Evolutionary conservation across 2,329 filamentous ascomycete genomes (phyloP).

Genomic region (Exserohilum rostratum): DNA sequence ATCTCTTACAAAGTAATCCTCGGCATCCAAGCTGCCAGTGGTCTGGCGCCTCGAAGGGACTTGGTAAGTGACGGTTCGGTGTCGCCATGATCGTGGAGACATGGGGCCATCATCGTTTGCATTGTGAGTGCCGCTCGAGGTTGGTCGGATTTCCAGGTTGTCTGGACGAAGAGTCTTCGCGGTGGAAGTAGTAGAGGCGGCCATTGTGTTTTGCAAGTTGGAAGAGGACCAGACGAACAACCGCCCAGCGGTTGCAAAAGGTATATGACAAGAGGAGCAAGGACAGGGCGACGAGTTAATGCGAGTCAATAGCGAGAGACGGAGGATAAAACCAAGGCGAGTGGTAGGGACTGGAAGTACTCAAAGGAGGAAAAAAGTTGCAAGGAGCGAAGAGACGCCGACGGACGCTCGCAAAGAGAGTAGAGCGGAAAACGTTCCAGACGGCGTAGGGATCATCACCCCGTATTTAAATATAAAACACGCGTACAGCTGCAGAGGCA

Average conservation of each 20-base stretch:
- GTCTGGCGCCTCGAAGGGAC: constrained; percentile 38
- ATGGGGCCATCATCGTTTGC: constrained; percentile 24
- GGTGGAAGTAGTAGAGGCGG: constrained; percentile 35
- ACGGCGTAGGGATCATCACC: constrained; percentile 14
- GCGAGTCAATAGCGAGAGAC: constrained; percentile 3
- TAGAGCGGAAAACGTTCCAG: not conserved
- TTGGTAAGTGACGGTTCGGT: constrained; percentile 34
- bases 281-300: constrained; percentile 6
- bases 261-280: not conserved
- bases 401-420: constrained; percentile 4
- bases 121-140: constrained; percentile 20
- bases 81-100: constrained; percentile 44
- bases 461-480: constrained; percentile 25
- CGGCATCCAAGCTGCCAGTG: constrained; percentile 50
- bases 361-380: constrained; percentile 1
- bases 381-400: not conserved
- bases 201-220: constrained; percentile 25
- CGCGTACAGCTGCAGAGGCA: constrained; percentile 17
- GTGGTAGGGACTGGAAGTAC: constrained; percentile 4
- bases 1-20: constrained; percentile 65
- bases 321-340: not conserved
- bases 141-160: constrained; percentile 40
- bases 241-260: constrained; percentile 42
- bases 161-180: constrained; percentile 39
- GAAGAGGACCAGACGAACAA: constrained; percentile 17